phyloP scores from a whole-genome alignment of 2,329 filamentous ascomycete genomes.

The Exophiala mesophila region DNA sequence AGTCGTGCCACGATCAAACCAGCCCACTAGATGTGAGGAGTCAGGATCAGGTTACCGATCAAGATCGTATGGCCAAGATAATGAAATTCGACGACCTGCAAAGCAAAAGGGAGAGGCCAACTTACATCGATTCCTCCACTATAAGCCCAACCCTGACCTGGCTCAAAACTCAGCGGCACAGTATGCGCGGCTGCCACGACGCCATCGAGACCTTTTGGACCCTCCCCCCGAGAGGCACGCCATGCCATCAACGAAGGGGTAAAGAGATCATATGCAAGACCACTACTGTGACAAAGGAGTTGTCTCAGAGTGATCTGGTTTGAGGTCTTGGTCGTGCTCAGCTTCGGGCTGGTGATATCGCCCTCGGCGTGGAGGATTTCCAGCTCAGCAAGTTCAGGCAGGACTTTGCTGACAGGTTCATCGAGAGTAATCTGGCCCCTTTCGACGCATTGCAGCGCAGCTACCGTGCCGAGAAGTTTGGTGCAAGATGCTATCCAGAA shows the following conservation, averaged over 20 bases:
- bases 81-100: too few relatives aligned
- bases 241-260: slow-evolving; percentile 16
- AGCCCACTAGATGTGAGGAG: too few relatives aligned
- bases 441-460: slow-evolving; percentile 53
- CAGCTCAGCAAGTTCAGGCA: slow-evolving; percentile 47
- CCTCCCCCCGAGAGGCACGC: slow-evolving; percentile 10
- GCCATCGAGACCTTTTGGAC: not conserved
- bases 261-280: slow-evolving; percentile 20
- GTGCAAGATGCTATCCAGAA: slow-evolving; percentile 31
- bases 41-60: too few relatives aligned
- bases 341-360: slow-evolving; percentile 29
- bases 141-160: slow-evolving; percentile 50
- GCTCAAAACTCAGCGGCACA: slow-evolving; percentile 33
- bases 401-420: slow-evolving; percentile 41
- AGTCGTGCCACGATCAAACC: slow-evolving; percentile 35
- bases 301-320: slow-evolving; percentile 22
- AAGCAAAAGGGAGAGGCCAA: too few relatives aligned
- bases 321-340: slow-evolving; percentile 27
- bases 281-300: slow-evolving; percentile 22
- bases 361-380: slow-evolving; percentile 47
- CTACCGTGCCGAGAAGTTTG: slow-evolving; percentile 49
- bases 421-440: slow-evolving; percentile 45
- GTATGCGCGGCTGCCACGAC: not conserved
- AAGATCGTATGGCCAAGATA: too few relatives aligned
- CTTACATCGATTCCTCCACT: slow-evolving; percentile 50